Base-by-base conservation (phyloP, 495 filamentous ascomycete genomes). In the Bryoglossum gracile region DNA sequence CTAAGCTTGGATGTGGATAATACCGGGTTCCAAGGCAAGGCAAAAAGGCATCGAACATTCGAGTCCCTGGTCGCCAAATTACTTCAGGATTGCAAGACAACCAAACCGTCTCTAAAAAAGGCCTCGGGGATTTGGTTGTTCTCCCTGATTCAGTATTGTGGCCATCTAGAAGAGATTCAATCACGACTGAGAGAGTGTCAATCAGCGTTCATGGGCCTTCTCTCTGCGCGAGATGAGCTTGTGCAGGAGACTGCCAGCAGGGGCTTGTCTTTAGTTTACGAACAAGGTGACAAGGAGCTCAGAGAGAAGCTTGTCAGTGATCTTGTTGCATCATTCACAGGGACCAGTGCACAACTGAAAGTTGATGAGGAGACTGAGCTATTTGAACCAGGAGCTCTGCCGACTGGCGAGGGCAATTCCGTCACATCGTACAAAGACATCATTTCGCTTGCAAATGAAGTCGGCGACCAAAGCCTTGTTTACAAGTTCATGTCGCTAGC, bases 401-500 rank as follows among this genome's bases (percentile, higher is more conserved):
- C 89, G 1, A 97, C 90, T 1, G 88, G 89, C 5, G 89, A 95
- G 43, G 88, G 88, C 11, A 83, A 83, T 51, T 90, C 85, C 0
- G 74, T 97, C 56, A 94, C 84, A 11, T 95, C 91, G 0, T 98
- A 98, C 68, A 94, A 88, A 60, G 86, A 96, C 57, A 95, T 98
- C 43, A 85, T 98, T 72, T 90, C 75, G 53, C 73, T 98, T 25
- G 91, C 92, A 14, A 79, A 88, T 43, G 92, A 98, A 69, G 86
- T 95, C 13, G 92, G 92, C 17, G 90, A 97, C 60, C 87, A 89
- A 22, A 92, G 87, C 49, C 73, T 98, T 2, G 87, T 96, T 6
- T 98, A 98, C 65, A 84, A 89, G 47, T 95, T 97, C 63, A 98
- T 98, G 92, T 87, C 88, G 0, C 68, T 98, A 50, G 92, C 92